Evolutionary conservation across 306 rosid species (phyloP).

Genomic region (Castanea mollissima): DNA sequence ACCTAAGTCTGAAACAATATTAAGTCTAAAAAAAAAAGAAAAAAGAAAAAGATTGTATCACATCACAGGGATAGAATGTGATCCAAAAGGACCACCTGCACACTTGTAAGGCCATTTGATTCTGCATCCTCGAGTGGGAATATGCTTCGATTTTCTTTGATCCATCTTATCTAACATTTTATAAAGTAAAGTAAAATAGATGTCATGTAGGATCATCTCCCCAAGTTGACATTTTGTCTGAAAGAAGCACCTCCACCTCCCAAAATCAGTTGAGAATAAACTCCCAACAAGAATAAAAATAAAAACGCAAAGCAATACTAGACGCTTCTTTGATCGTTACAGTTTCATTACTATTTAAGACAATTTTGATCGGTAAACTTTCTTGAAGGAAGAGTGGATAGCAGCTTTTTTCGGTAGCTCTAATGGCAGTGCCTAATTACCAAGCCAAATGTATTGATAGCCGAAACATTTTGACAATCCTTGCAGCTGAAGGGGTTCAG

Average conservation of each 20-base stretch:
- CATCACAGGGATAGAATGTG: too few relatives aligned
- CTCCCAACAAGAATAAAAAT: neutral
- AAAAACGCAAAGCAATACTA: neutral
- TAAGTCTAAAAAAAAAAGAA: too few relatives aligned
- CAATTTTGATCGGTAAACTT: neutral
- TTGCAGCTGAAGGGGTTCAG: constrained; percentile 71
- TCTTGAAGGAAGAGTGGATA: constrained; percentile 20
- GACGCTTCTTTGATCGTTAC: neutral
- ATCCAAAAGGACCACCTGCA: too few relatives aligned
- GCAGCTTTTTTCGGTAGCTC: constrained; percentile 28
- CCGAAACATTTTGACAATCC: constrained; percentile 40
- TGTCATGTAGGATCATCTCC: too few relatives aligned
- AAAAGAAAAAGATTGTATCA: too few relatives aligned
- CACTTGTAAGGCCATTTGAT: too few relatives aligned
- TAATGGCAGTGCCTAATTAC: constrained; percentile 52
- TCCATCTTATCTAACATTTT: too few relatives aligned
- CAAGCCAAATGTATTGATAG: constrained; percentile 34
- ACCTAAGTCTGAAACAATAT: too few relatives aligned
- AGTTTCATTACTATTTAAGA: neutral
- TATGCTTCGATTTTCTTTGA: too few relatives aligned
- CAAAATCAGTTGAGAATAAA: neutral
- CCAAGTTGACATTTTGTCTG: neutral
- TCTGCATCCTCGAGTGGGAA: too few relatives aligned
- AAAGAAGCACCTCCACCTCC: neutral
- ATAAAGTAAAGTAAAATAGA: too few relatives aligned